Evolutionary conservation across 2,329 filamentous ascomycete genomes (phyloP).

Genomic region (Lachnum nothofagi): DNA sequence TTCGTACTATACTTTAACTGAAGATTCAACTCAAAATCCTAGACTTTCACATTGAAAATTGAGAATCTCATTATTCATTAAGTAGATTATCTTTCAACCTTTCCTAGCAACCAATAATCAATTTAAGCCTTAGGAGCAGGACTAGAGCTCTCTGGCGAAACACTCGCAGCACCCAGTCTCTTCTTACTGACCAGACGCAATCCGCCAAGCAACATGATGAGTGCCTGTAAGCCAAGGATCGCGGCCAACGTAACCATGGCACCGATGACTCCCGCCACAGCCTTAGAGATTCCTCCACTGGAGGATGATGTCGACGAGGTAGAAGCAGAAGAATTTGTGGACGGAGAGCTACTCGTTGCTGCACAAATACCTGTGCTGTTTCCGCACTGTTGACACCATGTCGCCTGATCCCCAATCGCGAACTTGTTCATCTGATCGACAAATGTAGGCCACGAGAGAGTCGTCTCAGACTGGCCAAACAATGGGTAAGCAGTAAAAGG

Average conservation of each 20-base stretch:
- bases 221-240: constrained; percentile 50
- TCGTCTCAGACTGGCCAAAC: constrained; percentile 51
- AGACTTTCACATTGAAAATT: no score
- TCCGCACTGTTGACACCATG: constrained; percentile 74
- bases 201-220: constrained; percentile 51
- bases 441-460: constrained; percentile 67
- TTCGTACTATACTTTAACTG: no score
- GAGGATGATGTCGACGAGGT: constrained; percentile 26
- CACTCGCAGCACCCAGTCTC: constrained; percentile 28
- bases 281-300: constrained; percentile 50
- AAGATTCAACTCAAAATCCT: no score
- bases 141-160: neutral
- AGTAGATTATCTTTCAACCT: no score
- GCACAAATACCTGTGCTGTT: constrained; percentile 66
- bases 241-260: constrained; percentile 64
- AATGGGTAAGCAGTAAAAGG: constrained; percentile 47
- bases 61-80: no score
- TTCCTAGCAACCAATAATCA: no score
- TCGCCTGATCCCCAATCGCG: constrained; percentile 55
- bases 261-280: constrained; percentile 76
- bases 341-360: constrained; percentile 32
- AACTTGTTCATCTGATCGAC: constrained; percentile 57
- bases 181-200: constrained; percentile 55
- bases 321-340: constrained; percentile 17
- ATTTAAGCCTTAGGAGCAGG: neutral